Evolutionary conservation across 164 flowering plant species (phyloP).

Genomic region (Stephania yunnanensis): DNA sequence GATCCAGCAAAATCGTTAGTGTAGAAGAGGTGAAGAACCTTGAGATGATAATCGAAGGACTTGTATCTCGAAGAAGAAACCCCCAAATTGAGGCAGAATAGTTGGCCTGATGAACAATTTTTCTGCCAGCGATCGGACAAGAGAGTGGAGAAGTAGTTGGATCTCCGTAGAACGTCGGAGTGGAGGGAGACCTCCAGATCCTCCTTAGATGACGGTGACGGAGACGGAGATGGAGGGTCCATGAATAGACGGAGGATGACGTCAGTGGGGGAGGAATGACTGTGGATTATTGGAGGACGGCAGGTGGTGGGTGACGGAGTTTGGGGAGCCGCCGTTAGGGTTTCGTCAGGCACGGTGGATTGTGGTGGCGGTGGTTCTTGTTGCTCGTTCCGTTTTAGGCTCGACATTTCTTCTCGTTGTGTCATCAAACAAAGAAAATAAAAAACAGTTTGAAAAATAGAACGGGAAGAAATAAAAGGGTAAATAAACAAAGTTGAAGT

Average conservation of each 20-base stretch:
- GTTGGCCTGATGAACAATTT: neutral
- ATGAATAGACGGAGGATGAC: conserved; percentile 50
- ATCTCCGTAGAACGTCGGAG: conserved; percentile 47
- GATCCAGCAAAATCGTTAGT: conserved; percentile 32
- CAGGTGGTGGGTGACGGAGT: conserved; percentile 15
- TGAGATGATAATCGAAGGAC: too few species aligned
- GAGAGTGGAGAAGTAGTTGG: conserved; percentile 64
- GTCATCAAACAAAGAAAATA: too few species aligned
- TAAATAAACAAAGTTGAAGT: too few species aligned
- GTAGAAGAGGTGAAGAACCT: conserved; percentile 46
- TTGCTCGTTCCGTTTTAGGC: too few species aligned
- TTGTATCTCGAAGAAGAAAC: conserved; percentile 15
- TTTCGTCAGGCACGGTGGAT: neutral
- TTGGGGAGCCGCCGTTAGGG: conserved; percentile 15
- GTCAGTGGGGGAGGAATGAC: conserved; percentile 47
- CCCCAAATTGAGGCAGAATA: conserved; percentile 26
- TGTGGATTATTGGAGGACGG: conserved; percentile 37
- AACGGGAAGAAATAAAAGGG: too few species aligned
- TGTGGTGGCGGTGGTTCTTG: too few species aligned
- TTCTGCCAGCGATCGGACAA: conserved; percentile 74
- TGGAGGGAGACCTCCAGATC: conserved; percentile 52
- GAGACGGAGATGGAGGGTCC: conserved; percentile 24
- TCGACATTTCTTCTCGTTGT: too few species aligned
- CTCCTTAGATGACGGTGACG: conserved; percentile 7
- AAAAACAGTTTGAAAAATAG: too few species aligned